Base-by-base conservation (phyloP, 805 yeast species). In the Saccharomycopsis sp. region DNA sequence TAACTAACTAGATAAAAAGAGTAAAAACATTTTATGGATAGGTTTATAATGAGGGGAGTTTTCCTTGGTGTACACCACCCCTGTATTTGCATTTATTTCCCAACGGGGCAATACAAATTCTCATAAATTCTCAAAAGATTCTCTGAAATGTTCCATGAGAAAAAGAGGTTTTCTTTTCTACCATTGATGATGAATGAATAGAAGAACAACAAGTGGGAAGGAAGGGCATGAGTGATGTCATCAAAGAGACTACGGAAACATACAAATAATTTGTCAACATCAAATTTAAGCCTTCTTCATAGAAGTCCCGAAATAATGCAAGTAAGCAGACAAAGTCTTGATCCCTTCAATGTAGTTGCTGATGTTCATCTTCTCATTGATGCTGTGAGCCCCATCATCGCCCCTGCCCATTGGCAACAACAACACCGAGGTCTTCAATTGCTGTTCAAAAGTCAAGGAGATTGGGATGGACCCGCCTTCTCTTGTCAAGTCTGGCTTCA, bases 381-480 rank as follows among this genome's bases (percentile, higher is more conserved):
- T 87, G 17, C 96, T 86, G 62, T 92, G 99, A 35, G 99, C 98
- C 54, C 98, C 98, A 58, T 92, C 99, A 60, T 92, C 96, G 52
- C 98, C 98, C 65, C 94, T 81, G 50, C 99, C 99, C 82, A 92
- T 83, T 49, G 99, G 98, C 53, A 92, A 74, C 56, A 92, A 69
- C 49, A 92, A 69, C 25, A 88, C 97, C 49, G 79, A 79, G 18
- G 94, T 83, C 53, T 83, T 78, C 56, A 92, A 72, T 58, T 77
- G 78, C 55, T 87, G 71, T 68, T 92, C 96, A 64, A 92, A 92
- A 26, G 95, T 81, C 52, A 92, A 64, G 17, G 99, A 89, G 60
- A 92, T 88, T 50, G 99, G 99, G 57, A 92, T 92, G 3, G 96
- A 88, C 29, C 99, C 99, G 56, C 99, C 99, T 67, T 92, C 99